Evolutionary conservation across 306 rosid species (phyloP), one percentile per base, ranked within the genome.

Genomic region (Morella rubra): DNA sequence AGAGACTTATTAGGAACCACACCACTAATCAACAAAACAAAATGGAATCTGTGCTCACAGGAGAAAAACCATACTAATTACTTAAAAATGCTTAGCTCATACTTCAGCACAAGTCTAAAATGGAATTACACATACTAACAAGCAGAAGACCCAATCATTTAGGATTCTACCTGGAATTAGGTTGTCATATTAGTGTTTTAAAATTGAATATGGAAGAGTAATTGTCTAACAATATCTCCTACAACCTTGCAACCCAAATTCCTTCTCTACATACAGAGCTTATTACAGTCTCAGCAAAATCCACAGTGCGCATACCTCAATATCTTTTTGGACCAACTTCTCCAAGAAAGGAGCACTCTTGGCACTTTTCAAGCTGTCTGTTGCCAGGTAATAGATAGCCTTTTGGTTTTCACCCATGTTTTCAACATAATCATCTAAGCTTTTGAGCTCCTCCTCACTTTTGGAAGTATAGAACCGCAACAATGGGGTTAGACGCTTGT

Each of bases 351-450:
- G 98, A 82, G 98, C 99, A 80, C 86, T 85, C 83, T 88, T 92
- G 41, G 99, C 99, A 84, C 99, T 96, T 85, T 91, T 88, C 90
- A 96, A 87, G 90, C 98, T 96, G 84, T 96, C 98, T 12, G 99
- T 85, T 81, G 99, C 99, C 77, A 96, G 82, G 83, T 96, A 96
- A 80, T 91, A 96, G 79, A 96, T 92, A 40, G 97, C 97, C 18
- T 96, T 96, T 75, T 96, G 98, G 62, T 85, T 92, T 86, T 92
- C 99, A 52, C 92, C 91, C 99, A 92, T 92, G 88, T 89, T 88
- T 65, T 92, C 99, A 66, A 96, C 87, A 84, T 96, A 96, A 37
- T 92, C 96, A 85, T 96, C 99, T 74, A 96, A 83, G 83, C 99
- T 91, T 76, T 86, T 91, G 44, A 91, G 87, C 68, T 91, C 97